Base-by-base conservation (phyloP, 176 grass and related monocot species). In the Saccharum spontaneum region DNA sequence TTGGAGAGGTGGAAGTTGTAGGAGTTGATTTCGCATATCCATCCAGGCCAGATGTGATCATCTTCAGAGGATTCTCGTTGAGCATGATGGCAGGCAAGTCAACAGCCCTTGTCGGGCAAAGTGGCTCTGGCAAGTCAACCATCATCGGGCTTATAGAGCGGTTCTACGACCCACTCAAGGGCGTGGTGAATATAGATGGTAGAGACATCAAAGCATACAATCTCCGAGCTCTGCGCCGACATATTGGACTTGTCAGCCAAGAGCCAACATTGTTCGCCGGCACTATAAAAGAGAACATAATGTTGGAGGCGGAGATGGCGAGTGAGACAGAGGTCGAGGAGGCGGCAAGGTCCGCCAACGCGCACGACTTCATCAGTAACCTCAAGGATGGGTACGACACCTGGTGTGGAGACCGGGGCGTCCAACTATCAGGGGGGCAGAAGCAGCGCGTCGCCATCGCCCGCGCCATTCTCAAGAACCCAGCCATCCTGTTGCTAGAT, bases 71-170 rank as follows among this genome's bases (percentile, higher is more conserved):
- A 9, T 97, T 97, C 84, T 89, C 90, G 3, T 49, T 97, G 49
- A 88, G 78, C 79, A 97, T 97, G 52, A 57, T 90, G 69, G 75
- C 90, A 37, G 90, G 95, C 22, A 93, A 88, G 69, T 94, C 95
- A 17, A 97, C 90, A 10, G 95, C 95, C 12, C 67, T 97, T 15
- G 92, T 97, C 10, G 92, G 88, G 31, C 92, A 94, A 37, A 97
- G 95, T 62, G 95, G 95, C 31, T 97, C 92, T 5, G 92, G 95
- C 31, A 97, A 97, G 86, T 97, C 95, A 8, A 97, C 95, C 50
- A 89, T 97, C 75, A 93, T 97, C 3, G 82, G 90, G 6, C 90
- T 97, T 12, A 90, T 97, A 26, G 95, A 97, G 76, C 60, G 92
- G 41, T 97, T 97, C 90, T 94, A 97, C 3, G 90, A 93, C 65